Evolutionary conservation across 1,139 yeast genomes (phyloP), one percentile per base, ranked within the genome.

Genomic region (Nakaseomyces nivariensis): DNA sequence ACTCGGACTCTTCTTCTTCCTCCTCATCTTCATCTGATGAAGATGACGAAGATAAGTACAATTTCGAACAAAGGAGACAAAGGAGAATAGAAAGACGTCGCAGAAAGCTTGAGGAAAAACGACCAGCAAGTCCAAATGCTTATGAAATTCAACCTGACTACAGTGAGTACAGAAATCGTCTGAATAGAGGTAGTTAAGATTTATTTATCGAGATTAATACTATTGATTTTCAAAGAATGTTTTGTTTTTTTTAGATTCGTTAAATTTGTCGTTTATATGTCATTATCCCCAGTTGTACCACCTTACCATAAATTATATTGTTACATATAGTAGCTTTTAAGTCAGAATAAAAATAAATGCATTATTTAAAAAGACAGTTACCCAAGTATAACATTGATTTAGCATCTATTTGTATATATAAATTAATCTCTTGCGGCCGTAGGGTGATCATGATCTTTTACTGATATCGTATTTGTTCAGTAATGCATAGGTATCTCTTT

Each of bases 401-500:
- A 17, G 22, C 22, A 17, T 17, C 22, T 17, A 17, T 17, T 2
- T 17, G 22, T 17, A 17, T 17, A 17, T 17, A 2, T 17, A 17
- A 17, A 17, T 17, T 17, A 17, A 17, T 17, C 22, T 17, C 22
- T 17, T 17, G 22, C 22, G 22, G 22, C 22, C 22, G 22, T 17
- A 17, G 22, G 22, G 22, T 17, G 22, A 29, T 25, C 13, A 38
- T 4, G 42, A 38, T 11, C 13, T n/a, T 38, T 38, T 41, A 41
- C 44, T 41, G 6, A 41, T 29, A 29, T 41, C 44, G 13, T 7
- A 41, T 41, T 77, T 79, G 45, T 88, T 82, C 61, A 89, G 72
- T 48, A 80, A 75, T 58, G 88, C 79, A 65, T 87, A 89, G 0
- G 89, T 83, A 61, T 90, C 97, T 55, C 95, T 76, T 5, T 97